Base-by-base conservation (phyloP, 257 asterid species). In the Eustoma russellianum region DNA sequence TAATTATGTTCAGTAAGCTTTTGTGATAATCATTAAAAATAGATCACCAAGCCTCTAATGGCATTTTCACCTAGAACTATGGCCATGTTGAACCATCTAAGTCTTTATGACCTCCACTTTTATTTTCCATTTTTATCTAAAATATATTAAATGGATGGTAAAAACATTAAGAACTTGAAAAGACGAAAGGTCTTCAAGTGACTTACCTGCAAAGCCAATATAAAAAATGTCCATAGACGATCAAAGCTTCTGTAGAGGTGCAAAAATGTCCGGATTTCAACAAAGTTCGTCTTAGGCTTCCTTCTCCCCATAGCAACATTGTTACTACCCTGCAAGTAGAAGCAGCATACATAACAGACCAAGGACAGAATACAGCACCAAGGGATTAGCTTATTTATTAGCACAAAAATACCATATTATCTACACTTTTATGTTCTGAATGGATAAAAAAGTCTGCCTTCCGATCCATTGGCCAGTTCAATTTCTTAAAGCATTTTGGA, bases 211-310 rank as follows among this genome's bases (percentile, higher is more conserved):
- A 92, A 84, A 56, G 92, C 85, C 80, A 92, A 74, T 68, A 77
- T 83, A 53, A 83, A 88, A 66, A 92, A 88, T 54, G 81, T 85
- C 97, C 99, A 92, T 85, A 92, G 63, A 67, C 99, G 79, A 72
- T 92, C 99, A 48, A 92, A 92, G 74, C 93, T 85, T 67, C 97
- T 79, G 64, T 79, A 92, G 57, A 92, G 82, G 65, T 92, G 99
- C 97, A 78, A 92, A 81, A 87, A 92, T 17, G 97, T 92, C 40
- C 98, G 97, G 57, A 88, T 68, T 75, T 92, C 99, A 40, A 85
- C 99, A 77, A 88, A 92, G 73, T 92, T 92, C 55, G 93, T 73
- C 83, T 92, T 92, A 17, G 97, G 94, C 73, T 92, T 92, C 58
- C 85, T 77, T 54, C 73, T 73, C 65, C 99, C 94, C 30, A 79